Evolutionary conservation across 257 asterid species (phyloP), one percentile per base, ranked within the genome.

Genomic region (Echium plantagineum): DNA sequence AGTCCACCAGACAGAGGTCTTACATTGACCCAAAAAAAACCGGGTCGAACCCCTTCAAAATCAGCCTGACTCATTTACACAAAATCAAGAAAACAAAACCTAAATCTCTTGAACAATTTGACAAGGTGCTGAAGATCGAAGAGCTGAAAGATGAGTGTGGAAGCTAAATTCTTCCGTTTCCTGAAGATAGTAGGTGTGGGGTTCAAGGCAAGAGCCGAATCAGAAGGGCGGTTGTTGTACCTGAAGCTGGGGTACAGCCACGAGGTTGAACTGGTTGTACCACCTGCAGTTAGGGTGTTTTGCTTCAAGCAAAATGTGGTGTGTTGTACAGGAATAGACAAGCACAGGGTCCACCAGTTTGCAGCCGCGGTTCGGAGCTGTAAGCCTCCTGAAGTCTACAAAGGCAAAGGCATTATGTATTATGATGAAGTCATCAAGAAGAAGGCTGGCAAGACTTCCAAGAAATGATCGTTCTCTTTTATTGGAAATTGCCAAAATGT

Each of bases 131-230:
- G 26, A 24, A 24, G 3, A 24, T 24, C 3, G 26, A 24, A 24
- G 26, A 1, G 2, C 26, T 24, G 3, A 24, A 24, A 24, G 26
- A 24, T 24, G 26, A 24, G 26, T 35, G 77, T 82, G 89, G 89
- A 79, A 70, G 82, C 84, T 57, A 81, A 81, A 65, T 80, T 81
- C 76, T 79, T 77, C 57, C 81, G 81, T 16, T 79, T 75, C 70
- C 83, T 85, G 20, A 85, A 83, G 80, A 77, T 85, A 32, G 91
- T 83, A 48, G 95, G 95, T 54, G 95, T 85, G 26, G 95, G 91
- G 68, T 85, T 81, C 80, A 85, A 85, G 75, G 91, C 89, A 31
- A 72, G 95, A 66, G 95, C 91, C 15, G 87, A 81, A 77, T 66
- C 89, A 4, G 89, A 85, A 76, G 95, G 95, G 28, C 95, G 85